Base-by-base conservation (phyloP, 805 yeast species). In the Kodamaea lidongshanica region DNA sequence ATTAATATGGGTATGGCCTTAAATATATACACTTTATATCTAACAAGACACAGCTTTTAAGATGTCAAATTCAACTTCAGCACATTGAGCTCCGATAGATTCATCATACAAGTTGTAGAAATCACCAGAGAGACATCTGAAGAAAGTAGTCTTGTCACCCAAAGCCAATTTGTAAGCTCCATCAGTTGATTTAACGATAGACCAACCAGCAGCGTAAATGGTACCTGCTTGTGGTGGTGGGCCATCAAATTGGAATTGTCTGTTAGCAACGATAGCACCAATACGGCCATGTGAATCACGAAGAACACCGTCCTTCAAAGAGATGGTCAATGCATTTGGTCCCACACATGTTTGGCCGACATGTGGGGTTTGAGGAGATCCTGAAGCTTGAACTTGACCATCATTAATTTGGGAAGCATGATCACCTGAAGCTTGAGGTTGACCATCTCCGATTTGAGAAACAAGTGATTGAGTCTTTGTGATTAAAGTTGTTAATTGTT, bases 231-330 rank as follows among this genome's bases (percentile, higher is more conserved):
- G 89, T 50, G 88, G 87, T 62, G 83, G 79, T 35, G 83, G 83
- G 52, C 84, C 84, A 52, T 79, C 84, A 51, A 77, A 77, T 61
- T 77, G 85, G 71, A 78, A 76, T 65, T 80, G 89, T 66, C 81
- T 70, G 77, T 79, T 80, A 32, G 87, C 77, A 45, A 80, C 89
- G 58, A 80, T 78, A 29, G 86, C 72, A 45, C 88, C 88, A 42
- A 80, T 59, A 70, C 89, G 75, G 27, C 81, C 81, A 38, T 61
- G 42, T 19, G 68, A 51, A 48, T 80, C 89, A 8, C 61, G 68
- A 47, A 81, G 64, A 28, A 73, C 48, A 42, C 75, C 58, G 12
- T 48, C 61, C 21, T 63, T 56, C 48, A 81, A 67, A 20, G 67
- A 61, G 69, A 79, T 63, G 25, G 76, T 61, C 48, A 81, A 65